Percentiles rank a stretch among this genome's conserved stretches.
Conservation (phyloP, 768 basidiomycete species). For the Gelatoporia subvermispora region DNA sequence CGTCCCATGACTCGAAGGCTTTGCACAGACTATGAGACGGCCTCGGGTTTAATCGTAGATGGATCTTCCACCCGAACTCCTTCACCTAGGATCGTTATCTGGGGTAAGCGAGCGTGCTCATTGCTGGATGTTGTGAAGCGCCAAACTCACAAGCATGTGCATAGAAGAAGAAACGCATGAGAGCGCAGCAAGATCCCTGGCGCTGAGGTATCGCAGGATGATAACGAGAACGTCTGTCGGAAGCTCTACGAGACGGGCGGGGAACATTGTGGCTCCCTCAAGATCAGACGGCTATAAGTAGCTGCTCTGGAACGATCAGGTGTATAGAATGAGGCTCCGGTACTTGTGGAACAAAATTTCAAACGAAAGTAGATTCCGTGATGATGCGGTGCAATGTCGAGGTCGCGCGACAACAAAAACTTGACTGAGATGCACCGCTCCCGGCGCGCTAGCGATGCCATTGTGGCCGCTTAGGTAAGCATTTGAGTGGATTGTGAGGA, state of each 20-base stretch:
- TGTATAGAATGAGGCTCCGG: no score
- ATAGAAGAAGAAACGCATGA: constrained; percentile 34
- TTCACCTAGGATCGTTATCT: constrained; percentile 43
- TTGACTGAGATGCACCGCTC: no score
- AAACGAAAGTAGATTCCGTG: no score
- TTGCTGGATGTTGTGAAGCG: neutral
- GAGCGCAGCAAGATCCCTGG: constrained; percentile 38
- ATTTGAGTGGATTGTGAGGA: no score
- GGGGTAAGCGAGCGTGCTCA: constrained; percentile 1
- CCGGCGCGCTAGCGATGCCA: no score
- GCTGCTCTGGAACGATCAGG: no score
- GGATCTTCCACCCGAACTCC: constrained; percentile 54
- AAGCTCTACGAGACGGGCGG: constrained; percentile 23
- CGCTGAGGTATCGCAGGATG: constrained; percentile 41
- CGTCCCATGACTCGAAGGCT: constrained; percentile 40
- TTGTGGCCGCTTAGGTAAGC: no score
- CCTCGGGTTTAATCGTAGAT: constrained; percentile 46
- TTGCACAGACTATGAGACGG: constrained; percentile 48
- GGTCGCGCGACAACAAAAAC: no score
- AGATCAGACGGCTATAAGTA: no score
- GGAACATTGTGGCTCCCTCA: no score
- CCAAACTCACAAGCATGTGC: constrained; percentile 37
- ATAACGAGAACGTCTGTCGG: constrained; percentile 55
- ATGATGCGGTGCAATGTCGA: no score
- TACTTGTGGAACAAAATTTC: no score